Percentiles rank a stretch among this genome's conserved stretches.
phyloP scores from a whole-genome alignment of 345 rosid genomes.

The Brassica incana region DNA sequence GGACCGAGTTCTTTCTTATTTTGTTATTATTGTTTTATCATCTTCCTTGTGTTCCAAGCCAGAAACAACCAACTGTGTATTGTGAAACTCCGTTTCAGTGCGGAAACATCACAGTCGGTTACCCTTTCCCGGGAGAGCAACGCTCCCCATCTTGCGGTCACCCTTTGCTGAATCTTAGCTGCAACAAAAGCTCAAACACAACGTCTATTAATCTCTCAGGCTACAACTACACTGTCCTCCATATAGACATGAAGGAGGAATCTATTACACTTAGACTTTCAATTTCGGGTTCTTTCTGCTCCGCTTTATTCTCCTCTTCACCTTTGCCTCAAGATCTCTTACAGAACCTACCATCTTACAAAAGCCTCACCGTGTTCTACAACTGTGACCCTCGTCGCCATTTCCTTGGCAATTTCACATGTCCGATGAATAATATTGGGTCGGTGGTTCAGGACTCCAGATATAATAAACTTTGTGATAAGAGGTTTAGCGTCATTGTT shows the following conservation, averaged over 20 bases:
- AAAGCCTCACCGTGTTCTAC: conserved; percentile 27
- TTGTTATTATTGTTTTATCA: conserved; percentile 14
- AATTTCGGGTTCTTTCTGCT: conserved; percentile 16
- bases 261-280: background rate
- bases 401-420: conserved; percentile 15
- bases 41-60: conserved; percentile 15
- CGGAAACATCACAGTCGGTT: conserved; percentile 26
- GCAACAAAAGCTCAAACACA: background rate
- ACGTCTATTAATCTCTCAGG: conserved; percentile 12
- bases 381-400: background rate
- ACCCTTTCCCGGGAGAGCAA: conserved; percentile 47
- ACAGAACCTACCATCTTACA: background rate
- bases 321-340: conserved; percentile 19
- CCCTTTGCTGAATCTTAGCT: conserved; percentile 34
- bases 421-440: conserved; percentile 5
- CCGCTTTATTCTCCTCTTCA: background rate
- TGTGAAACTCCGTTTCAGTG: conserved; percentile 24
- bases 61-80: background rate
- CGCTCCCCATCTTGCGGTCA: background rate
- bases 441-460: background rate
- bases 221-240: background rate
- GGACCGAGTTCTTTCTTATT: background rate
- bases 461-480: background rate
- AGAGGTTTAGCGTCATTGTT: conserved; percentile 1
- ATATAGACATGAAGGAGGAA: background rate